A percentile compares a stretch with the other conserved stretches of the same genome.
Evolutionary conservation across 1,284 basidiomycete species (phyloP).

Genomic region (Cryptococcus wingfieldii): DNA sequence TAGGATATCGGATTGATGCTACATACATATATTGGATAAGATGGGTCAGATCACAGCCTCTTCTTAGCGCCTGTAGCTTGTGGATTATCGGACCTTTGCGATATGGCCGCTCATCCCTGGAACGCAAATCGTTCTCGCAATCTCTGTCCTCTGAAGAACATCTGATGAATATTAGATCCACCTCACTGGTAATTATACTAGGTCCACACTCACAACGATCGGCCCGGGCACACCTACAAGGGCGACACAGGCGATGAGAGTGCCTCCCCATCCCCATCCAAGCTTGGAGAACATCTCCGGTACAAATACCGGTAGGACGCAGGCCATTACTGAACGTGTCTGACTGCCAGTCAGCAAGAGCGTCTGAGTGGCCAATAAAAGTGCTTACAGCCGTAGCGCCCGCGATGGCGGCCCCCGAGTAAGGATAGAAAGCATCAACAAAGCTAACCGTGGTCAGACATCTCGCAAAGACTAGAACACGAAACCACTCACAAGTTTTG

Average conservation of each 20-base stretch:
- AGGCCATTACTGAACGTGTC: constrained; percentile 45
- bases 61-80: neutral
- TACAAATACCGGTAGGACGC: constrained; percentile 49
- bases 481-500: constrained; percentile 32
- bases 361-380: neutral
- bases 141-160: neutral
- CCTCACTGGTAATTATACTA: neutral
- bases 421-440: constrained; percentile 52
- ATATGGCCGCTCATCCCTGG: neutral
- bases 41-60: neutral
- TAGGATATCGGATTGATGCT: neutral
- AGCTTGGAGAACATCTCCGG: constrained; percentile 49
- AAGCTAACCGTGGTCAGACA: constrained; percentile 32
- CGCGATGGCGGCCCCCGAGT: constrained; percentile 50
- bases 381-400: constrained; percentile 41
- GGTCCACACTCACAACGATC: constrained; percentile 28
- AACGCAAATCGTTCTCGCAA: neutral
- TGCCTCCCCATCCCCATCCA: constrained; percentile 51
- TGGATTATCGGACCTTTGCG: neutral
- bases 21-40: neutral
- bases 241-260: constrained; percentile 46
- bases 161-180: neutral
- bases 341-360: constrained; percentile 6
- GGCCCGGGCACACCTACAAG: constrained; percentile 49
- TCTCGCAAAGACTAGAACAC: neutral